Evolutionary conservation across 2,329 filamentous ascomycete species (phyloP).

Genomic region (Fusarium graminum): DNA sequence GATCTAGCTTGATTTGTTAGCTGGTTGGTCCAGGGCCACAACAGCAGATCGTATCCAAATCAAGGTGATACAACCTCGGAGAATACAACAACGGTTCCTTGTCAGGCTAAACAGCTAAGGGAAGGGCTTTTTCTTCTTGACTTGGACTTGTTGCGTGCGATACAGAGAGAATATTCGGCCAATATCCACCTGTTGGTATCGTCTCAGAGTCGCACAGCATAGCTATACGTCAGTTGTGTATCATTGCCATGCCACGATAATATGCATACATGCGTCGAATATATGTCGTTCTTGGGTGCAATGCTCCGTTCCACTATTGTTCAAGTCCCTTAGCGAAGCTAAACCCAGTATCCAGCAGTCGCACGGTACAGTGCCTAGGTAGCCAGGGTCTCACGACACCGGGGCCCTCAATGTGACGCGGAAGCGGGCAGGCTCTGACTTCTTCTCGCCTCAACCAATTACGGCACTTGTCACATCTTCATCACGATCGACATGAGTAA

Average conservation of each 20-base stretch:
- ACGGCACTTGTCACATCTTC: slow-evolving; percentile 39
- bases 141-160: slow-evolving; percentile 4
- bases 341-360: slow-evolving; percentile 1
- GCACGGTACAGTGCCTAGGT: slow-evolving; percentile 10
- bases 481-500: slow-evolving; percentile 41
- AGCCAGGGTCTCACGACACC: slow-evolving; percentile 16
- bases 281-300: slow-evolving; percentile 11
- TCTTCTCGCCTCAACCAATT: slow-evolving; percentile 30
- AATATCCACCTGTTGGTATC: slow-evolving; percentile 10
- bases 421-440: slow-evolving; percentile 20
- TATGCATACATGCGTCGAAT: slow-evolving; percentile 22
- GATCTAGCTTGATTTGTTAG: slow-evolving; percentile 24
- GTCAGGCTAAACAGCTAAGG: slow-evolving; percentile 29
- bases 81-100: slow-evolving; percentile 44
- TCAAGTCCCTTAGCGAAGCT: slow-evolving; percentile 10
- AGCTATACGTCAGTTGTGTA: slow-evolving; percentile 15
- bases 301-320: slow-evolving; percentile 7
- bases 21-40: slow-evolving; percentile 10
- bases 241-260: slow-evolving; percentile 10
- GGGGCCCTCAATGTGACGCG: slow-evolving; percentile 12
- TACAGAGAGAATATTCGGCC: slow-evolving; percentile 13
- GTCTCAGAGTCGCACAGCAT: slow-evolving; percentile 5
- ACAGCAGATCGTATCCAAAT: slow-evolving; percentile 43
- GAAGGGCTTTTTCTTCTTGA: slow-evolving; percentile 36
- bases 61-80: slow-evolving; percentile 26